phyloP scores from a whole-genome alignment of 2,329 filamentous ascomycete species.

The Neoscytalidium dimidiatum region DNA sequence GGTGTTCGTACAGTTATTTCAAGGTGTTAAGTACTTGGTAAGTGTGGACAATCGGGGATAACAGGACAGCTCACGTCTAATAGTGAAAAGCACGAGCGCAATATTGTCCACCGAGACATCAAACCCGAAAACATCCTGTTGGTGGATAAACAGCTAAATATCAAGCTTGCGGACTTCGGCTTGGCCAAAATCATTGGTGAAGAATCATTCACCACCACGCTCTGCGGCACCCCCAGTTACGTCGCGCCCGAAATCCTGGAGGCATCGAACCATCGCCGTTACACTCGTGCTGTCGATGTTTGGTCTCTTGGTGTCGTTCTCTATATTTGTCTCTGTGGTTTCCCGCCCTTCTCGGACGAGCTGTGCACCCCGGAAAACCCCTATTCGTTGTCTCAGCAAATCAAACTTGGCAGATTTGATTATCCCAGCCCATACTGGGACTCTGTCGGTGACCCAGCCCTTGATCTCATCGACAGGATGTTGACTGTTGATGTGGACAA shows the following conservation, averaged over 20 bases:
- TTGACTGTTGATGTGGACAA: conserved; percentile 82
- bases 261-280: conserved; percentile 77
- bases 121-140: conserved; percentile 96
- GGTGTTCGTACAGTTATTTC: conserved; percentile 87
- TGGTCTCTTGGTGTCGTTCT: conserved; percentile 98
- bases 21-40: conserved; percentile 93
- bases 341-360: conserved; percentile 96
- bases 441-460: conserved; percentile 77
- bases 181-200: conserved; percentile 98
- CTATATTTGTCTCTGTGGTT: conserved; percentile 96
- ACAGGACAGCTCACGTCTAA: neutral
- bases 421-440: conserved; percentile 98
- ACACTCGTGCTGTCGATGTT: conserved; percentile 92
- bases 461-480: conserved; percentile 95
- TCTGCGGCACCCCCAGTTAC: conserved; percentile 95
- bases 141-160: conserved; percentile 77
- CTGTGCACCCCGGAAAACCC: conserved; percentile 79
- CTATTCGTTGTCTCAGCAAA: conserved; percentile 84
- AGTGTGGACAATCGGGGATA: conserved; percentile 31
- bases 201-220: conserved; percentile 93
- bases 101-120: conserved; percentile 96
- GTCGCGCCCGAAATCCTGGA: conserved; percentile 94
- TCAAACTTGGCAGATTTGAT: conserved; percentile 84
- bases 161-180: conserved; percentile 95
- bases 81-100: conserved; percentile 78